Evolutionary conservation across 192 early-diverging fungal species (phyloP), one percentile per base, ranked within the genome.

Genomic region (Mortierella alpina): DNA sequence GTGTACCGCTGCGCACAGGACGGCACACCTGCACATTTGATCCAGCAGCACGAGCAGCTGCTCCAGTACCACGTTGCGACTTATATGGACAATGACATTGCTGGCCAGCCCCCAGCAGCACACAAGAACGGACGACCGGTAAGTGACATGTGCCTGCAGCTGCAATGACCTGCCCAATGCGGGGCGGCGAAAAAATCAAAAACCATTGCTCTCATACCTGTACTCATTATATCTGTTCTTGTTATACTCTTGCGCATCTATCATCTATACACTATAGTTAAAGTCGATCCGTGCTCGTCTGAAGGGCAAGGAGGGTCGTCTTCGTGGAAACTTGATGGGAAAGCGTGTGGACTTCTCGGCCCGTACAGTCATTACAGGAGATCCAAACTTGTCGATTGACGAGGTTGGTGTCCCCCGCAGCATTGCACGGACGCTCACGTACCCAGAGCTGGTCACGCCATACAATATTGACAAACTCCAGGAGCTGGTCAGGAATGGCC

Each of bases 311-410:
- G 98, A 99, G 84, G 98, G 97, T 57, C 94, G 98, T 78, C 86
- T 99, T 66, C 96, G 98, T 86, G 96, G 96, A 63, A 99, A 99
- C 83, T 86, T 99, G 85, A 99, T 99, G 98, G 98, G 98, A 61
- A 99, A 99, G 84, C 95, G 98, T 86, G 97, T 99, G 3, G 98
- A 98, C 84, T 99, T 98, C 84, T 98, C 96, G 40, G 97, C 98
- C 0, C 95, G 98, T 86, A 99, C 97, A 6, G 98, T 99, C 56
- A 98, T 99, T 84, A 99, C 98, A 8, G 98, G 98, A 66, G 98
- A 99, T 77, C 97, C 98, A 20, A 97, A 98, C 80, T 85, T 99
- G 50, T 93, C 92, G n/a, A 93, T 99, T 50, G 98, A 99, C 84
- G 92, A 99, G 84, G 98, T 99, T 53, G 98, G 98, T 50, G 98